Percentiles rank a stretch among this genome's conserved stretches.
Conservation (phyloP, 2,329 filamentous ascomycete species). For the Colletotrichum sojae region DNA sequence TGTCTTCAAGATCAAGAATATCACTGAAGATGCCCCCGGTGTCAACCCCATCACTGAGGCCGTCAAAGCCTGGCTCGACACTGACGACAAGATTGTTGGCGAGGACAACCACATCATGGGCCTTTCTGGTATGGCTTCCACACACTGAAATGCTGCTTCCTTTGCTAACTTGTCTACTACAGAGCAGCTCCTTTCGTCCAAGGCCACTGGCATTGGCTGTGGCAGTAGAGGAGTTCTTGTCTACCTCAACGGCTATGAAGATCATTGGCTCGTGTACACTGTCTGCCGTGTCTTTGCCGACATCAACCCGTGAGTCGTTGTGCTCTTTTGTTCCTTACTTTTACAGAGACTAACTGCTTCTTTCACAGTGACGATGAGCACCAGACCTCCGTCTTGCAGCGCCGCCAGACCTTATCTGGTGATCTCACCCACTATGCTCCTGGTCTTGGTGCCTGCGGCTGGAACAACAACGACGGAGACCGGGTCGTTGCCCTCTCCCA, state of each 20-base stretch:
- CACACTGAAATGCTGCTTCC: neutral
- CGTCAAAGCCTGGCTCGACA: conserved; percentile 16
- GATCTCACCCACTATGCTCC: conserved; percentile 38
- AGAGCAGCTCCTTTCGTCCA: conserved; percentile 24
- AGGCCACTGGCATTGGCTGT: conserved; percentile 21
- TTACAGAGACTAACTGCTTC: neutral
- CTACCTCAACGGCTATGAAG: neutral
- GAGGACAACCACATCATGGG: neutral
- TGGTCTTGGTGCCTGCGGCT: conserved; percentile 33
- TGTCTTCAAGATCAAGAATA: neutral
- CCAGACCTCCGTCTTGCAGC: neutral
- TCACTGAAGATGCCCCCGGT: too few relatives aligned
- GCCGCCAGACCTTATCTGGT: conserved; percentile 31
- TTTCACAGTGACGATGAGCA: conserved; percentile 1
- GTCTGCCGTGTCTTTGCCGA: conserved; percentile 28
- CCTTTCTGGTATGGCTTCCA: neutral
- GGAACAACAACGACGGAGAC: conserved; percentile 10
- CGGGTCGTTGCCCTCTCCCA: conserved; percentile 36
- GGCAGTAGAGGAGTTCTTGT: neutral
- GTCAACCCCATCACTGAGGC: conserved; percentile 1
- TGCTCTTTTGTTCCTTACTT: neutral
- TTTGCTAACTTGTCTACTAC: neutral
- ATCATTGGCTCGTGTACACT: neutral
- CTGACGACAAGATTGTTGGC: neutral
- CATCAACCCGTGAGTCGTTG: conserved; percentile 3